Conservation (phyloP, 2,329 filamentous ascomycete genomes). For the Trichophaea hybrida region DNA sequence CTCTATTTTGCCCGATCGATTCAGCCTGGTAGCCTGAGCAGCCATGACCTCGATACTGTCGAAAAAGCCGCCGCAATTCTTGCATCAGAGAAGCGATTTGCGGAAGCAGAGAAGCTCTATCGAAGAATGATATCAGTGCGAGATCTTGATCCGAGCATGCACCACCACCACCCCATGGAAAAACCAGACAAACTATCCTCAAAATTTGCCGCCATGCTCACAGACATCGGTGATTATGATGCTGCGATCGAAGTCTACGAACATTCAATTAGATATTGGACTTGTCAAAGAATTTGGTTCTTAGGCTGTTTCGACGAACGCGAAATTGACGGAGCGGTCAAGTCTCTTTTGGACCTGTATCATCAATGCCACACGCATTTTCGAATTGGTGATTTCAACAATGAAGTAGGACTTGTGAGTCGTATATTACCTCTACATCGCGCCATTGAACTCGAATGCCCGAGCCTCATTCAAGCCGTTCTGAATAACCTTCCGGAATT, state of each 20-base stretch:
- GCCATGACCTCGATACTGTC: background rate
- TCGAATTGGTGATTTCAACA: background rate
- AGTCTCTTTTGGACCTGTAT: background rate
- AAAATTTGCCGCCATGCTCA: background rate
- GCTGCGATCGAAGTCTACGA: background rate
- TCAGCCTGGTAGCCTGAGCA: background rate
- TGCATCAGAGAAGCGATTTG: background rate
- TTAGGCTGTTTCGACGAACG: background rate
- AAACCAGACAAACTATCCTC: background rate
- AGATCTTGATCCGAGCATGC: too few relatives aligned
- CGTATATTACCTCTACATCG: background rate
- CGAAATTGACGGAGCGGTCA: background rate
- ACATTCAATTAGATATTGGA: background rate
- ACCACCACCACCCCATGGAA: background rate
- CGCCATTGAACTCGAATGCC: background rate
- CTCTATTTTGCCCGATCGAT: background rate
- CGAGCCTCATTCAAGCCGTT: background rate
- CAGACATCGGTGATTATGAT: background rate
- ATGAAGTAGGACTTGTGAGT: background rate
- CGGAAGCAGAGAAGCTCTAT: background rate
- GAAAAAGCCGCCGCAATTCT: background rate
- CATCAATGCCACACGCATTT: background rate
- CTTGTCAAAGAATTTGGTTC: too few relatives aligned
- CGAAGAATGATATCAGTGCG: background rate
- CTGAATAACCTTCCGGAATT: background rate